Conservation (phyloP, 2,329 filamentous ascomycete genomes). For the Pseudogymnoascus sp. region DNA sequence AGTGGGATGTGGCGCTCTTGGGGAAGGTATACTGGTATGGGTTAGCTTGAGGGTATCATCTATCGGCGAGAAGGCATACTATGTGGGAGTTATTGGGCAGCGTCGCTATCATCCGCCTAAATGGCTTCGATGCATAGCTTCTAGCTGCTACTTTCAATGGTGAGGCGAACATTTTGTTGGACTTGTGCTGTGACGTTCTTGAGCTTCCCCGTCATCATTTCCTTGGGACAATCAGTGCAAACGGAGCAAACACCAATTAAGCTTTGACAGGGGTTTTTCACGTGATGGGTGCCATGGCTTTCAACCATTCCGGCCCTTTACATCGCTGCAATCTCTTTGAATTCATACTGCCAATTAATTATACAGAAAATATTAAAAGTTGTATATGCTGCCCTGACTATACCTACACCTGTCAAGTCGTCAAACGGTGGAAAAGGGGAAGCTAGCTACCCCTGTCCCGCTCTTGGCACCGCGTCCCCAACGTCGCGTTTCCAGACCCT, state of each 20-base stretch:
- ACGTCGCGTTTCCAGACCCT: slow-evolving; percentile 8
- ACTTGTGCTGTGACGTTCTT: neutral
- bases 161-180: slow-evolving; percentile 1
- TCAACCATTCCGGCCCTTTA: neutral
- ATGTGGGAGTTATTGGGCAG: slow-evolving; percentile 46
- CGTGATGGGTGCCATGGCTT: neutral
- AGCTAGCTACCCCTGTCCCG: slow-evolving; percentile 11
- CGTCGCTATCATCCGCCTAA: slow-evolving; percentile 27
- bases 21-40: slow-evolving; percentile 49
- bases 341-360: neutral
- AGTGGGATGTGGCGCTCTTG: slow-evolving; percentile 37
- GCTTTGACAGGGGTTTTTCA: slow-evolving; percentile 5
- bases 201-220: neutral
- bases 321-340: neutral
- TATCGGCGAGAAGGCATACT: slow-evolving; percentile 32
- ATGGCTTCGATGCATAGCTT: neutral
- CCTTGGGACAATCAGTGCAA: neutral
- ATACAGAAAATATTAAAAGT: neutral
- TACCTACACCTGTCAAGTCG: neutral
- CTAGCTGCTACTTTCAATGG: neutral
- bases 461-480: slow-evolving; percentile 10
- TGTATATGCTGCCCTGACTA: neutral
- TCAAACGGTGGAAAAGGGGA: slow-evolving; percentile 7
- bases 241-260: slow-evolving; percentile 3
- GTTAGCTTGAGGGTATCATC: slow-evolving; percentile 15